Percentiles rank a stretch among this genome's conserved stretches.
Conservation (phyloP, 257 asterid genomes). For the Ophiorrhiza pumila region DNA sequence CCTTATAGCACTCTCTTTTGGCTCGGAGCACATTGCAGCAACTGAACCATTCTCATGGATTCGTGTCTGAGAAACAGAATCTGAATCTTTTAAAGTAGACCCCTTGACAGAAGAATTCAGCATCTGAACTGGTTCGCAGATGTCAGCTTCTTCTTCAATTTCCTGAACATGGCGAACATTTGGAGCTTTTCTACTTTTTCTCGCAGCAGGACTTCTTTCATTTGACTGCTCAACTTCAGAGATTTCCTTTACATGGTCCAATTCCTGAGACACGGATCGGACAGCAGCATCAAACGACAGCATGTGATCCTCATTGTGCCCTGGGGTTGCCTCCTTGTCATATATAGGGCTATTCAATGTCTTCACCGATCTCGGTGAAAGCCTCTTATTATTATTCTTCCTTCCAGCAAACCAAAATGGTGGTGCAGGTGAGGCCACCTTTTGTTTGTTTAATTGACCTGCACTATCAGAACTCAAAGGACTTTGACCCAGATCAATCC, state of each 20-base stretch:
- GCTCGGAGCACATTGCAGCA: conserved; percentile 46
- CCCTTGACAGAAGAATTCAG: conserved; percentile 24
- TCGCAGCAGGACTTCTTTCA: conserved; percentile 25
- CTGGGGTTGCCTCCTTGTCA: conserved; percentile 51
- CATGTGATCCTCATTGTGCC: conserved; percentile 43
- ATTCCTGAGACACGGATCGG: conserved; percentile 79
- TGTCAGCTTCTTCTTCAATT: conserved; percentile 66
- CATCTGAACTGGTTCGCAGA: conserved; percentile 27
- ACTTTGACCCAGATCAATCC: conserved; percentile 98
- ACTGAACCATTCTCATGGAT: conserved; percentile 42
- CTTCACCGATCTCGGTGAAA: conserved; percentile 68
- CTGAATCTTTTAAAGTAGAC: conserved; percentile 16
- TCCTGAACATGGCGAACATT: conserved; percentile 38
- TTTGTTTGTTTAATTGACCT: conserved; percentile 53
- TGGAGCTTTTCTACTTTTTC: conserved; percentile 30
- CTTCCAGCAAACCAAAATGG: conserved; percentile 83
- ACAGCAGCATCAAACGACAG: conserved; percentile 91
- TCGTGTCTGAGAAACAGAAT: conserved; percentile 28
- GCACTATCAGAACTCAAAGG: conserved; percentile 69
- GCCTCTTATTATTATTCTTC: conserved; percentile 53
- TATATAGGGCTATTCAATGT: conserved; percentile 60
- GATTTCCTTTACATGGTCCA: conserved; percentile 61
- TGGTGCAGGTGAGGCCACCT: conserved; percentile 66
- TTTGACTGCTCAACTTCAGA: conserved; percentile 54
- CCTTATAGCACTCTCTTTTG: conserved; percentile 89